Evolutionary conservation across 2,329 filamentous ascomycete species (phyloP).

Genomic region (Cladosporium cucumerinum): DNA sequence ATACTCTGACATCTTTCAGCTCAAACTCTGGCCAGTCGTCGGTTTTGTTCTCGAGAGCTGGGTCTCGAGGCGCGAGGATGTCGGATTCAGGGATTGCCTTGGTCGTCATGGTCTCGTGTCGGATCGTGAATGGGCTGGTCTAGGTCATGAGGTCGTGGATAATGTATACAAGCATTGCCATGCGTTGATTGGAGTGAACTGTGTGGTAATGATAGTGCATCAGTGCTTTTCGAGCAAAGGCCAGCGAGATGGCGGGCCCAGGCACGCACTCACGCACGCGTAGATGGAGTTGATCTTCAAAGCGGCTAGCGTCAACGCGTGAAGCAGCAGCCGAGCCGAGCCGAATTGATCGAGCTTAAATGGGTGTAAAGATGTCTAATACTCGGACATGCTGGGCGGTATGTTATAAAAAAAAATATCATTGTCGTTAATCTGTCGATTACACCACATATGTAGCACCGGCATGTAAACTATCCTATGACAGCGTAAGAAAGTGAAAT

Average conservation of each 20-base stretch:
- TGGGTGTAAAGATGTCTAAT: neutral
- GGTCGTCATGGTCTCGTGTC: slow-evolving; percentile 27
- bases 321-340: slow-evolving; percentile 8
- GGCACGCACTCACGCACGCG: neutral
- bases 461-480: too few species aligned
- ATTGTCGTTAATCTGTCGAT: neutral
- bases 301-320: neutral
- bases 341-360: neutral
- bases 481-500: neutral
- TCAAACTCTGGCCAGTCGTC: slow-evolving; percentile 60
- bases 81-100: slow-evolving; percentile 32
- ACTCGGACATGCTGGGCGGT: too few species aligned
- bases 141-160: slow-evolving; percentile 4
- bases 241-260: slow-evolving; percentile 1
- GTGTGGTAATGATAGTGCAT: neutral
- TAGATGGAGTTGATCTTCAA: neutral
- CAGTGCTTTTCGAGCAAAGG: neutral
- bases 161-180: slow-evolving; percentile 4
- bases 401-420: neutral
- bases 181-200: neutral
- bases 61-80: slow-evolving; percentile 42
- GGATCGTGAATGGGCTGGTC: neutral
- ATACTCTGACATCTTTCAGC: slow-evolving; percentile 59
- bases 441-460: fast-evolving
- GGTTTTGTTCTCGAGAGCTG: slow-evolving; percentile 38